phyloP scores from a whole-genome alignment of 2,329 filamentous ascomycete genomes.

The Phyllosticta citrichinensis region DNA sequence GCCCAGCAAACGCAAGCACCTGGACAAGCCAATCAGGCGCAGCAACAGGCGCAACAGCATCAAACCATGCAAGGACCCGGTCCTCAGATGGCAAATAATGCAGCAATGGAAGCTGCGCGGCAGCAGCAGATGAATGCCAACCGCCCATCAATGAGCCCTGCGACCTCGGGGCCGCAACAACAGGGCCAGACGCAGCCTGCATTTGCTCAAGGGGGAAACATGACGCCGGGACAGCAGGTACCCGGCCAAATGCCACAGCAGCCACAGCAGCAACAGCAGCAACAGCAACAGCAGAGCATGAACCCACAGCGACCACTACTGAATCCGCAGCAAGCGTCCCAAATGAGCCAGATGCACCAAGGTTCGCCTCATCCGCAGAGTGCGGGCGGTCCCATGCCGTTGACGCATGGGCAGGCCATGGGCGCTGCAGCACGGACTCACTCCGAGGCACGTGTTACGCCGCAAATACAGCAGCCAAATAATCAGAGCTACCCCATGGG shows the following conservation, averaged over 20 bases:
- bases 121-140: slow-evolving; percentile 6
- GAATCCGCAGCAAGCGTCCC: slow-evolving; percentile 10
- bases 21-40: slow-evolving; percentile 9
- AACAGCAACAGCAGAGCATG: background rate
- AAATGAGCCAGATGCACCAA: slow-evolving; percentile 20
- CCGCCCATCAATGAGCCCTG: slow-evolving; percentile 9
- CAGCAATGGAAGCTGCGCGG: slow-evolving; percentile 5
- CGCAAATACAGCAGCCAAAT: slow-evolving; percentile 20
- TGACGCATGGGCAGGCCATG: slow-evolving; percentile 37
- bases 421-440: slow-evolving; percentile 31
- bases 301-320: slow-evolving; percentile 9
- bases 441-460: slow-evolving; percentile 22
- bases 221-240: background rate
- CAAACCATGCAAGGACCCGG: slow-evolving; percentile 11
- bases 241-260: slow-evolving; percentile 4
- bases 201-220: slow-evolving; percentile 1
- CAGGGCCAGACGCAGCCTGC: slow-evolving; percentile 18
- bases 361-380: slow-evolving; percentile 29
- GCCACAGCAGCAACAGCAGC: slow-evolving; percentile 6
- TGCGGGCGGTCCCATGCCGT: slow-evolving; percentile 22
- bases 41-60: slow-evolving; percentile 16
- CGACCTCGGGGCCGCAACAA: slow-evolving; percentile 15
- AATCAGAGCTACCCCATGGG: slow-evolving; percentile 22
- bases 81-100: slow-evolving; percentile 9
- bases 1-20: slow-evolving; percentile 15